These are phyloP conservation scores for Smallanthus sonchifolius DNA, from an alignment of 129 eudicot genomes.

Conservation along the genomic window DNA sequence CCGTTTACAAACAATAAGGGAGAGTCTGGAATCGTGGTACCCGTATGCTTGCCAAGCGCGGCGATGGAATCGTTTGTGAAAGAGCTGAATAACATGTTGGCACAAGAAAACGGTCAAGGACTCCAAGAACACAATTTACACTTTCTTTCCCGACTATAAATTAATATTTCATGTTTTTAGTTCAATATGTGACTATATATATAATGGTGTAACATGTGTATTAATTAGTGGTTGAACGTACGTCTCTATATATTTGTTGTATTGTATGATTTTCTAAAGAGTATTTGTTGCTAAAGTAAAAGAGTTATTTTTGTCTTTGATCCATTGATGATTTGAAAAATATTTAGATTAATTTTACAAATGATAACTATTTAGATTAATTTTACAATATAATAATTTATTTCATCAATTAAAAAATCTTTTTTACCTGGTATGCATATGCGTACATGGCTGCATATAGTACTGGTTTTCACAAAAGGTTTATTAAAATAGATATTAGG, in stretches of 20 bases:
- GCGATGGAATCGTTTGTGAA: conserved; percentile 45
- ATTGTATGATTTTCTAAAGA: not conserved
- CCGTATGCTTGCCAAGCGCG: conserved; percentile 45
- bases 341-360: too few species aligned
- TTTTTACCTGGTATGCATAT: too few species aligned
- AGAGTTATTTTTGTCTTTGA: not conserved
- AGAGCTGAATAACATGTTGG: conserved; percentile 45
- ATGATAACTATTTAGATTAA: too few species aligned
- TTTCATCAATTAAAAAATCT: too few species aligned
- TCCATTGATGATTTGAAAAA: not conserved
- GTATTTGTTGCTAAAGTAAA: not conserved
- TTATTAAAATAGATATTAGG: too few species aligned
- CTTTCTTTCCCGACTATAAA: not conserved
- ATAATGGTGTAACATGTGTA: not conserved
- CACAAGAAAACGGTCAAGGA: not conserved
- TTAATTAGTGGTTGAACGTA: not conserved
- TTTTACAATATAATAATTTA: too few species aligned
- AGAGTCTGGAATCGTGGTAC: conserved; percentile 52
- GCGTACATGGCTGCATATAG: too few species aligned
- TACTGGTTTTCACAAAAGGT: too few species aligned
- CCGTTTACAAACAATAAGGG: conserved; percentile 53
- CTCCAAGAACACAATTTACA: not conserved
- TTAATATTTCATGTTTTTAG: not conserved
- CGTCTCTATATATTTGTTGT: not conserved
- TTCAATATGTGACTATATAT: not conserved